phyloP scores from a whole-genome alignment of 768 basidiomycete genomes.

The Auricularia cornea region DNA sequence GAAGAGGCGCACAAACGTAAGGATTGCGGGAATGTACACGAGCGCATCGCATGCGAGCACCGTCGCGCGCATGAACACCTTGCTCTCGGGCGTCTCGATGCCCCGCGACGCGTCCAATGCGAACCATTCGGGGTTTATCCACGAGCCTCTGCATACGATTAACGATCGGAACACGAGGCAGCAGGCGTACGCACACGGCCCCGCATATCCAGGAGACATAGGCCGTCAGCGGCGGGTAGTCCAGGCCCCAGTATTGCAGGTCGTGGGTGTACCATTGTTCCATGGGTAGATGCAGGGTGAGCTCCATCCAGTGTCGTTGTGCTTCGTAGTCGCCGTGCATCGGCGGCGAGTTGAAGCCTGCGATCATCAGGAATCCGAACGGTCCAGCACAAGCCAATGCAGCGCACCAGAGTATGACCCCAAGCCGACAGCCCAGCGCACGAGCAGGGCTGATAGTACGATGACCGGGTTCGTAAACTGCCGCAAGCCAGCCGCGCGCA shows the following conservation, averaged over 20 bases:
- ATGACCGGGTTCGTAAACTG: constrained; percentile 49
- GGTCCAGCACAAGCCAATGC: neutral
- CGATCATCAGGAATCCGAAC: neutral
- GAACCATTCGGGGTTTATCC: constrained; percentile 57
- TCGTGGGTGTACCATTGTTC: constrained; percentile 84
- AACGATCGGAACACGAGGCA: constrained; percentile 13
- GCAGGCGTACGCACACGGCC: constrained; percentile 44
- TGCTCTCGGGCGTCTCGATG: constrained; percentile 55
- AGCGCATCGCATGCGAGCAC: constrained; percentile 62
- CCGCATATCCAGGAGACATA: constrained; percentile 84
- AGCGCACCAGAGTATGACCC: constrained; percentile 75
- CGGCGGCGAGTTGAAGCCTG: constrained; percentile 64
- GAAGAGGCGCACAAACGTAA: constrained; percentile 59
- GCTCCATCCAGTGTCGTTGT: constrained; percentile 92
- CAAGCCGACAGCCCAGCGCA: constrained; percentile 65
- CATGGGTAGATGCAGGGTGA: constrained; percentile 69
- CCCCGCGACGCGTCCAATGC: constrained; percentile 62
- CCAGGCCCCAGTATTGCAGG: constrained; percentile 86
- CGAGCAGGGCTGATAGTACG: constrained; percentile 43
- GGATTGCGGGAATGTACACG: constrained; percentile 66
- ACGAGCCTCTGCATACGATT: constrained; percentile 33
- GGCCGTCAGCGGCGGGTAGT: constrained; percentile 91
- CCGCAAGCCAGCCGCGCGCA: constrained; percentile 60
- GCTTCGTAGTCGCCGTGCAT: constrained; percentile 93
- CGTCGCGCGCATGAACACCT: constrained; percentile 72